Base-by-base conservation (phyloP, 1,284 basidiomycete species). In the Ceratobasidium papillatum region DNA sequence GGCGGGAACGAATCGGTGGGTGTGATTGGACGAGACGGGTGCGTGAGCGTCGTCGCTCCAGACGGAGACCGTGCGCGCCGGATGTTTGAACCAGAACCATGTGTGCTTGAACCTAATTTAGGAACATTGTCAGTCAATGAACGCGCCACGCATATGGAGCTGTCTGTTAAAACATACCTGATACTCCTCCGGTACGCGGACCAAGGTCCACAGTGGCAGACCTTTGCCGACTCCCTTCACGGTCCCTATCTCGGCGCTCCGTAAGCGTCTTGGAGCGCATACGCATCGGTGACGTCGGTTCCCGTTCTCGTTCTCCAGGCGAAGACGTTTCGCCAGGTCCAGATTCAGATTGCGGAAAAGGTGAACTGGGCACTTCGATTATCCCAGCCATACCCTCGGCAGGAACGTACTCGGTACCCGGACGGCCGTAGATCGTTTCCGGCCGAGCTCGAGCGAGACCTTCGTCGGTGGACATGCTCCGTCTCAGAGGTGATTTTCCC, bases 391-490 rank as follows among this genome's bases (percentile, higher is more conserved):
- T 52, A 30, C n/a, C n/a, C 51, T 27, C 27, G 51, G 54, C 30
- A 36, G 25, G 30, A 8, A 32, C 30, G 45, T 47, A 47, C 32
- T 58, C 4, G 30, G 54, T 58, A 19, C 43, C n/a, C 11, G 22
- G 58, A 17, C 8, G 5, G 32, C 32, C 58, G 38, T 61, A 61
- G 30, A 38, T 61, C 9, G 58, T 61, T 38, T 30, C 34, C 3
- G 58, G 58, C 7, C 58, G 34, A 14, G 43, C 25, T n/a, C 43
- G 43, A 22, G 62, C 64, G 12, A 68, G 51, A 1, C 49, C 64
- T 32, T 52, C 64, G 49, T 68, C 64, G 25, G 64, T 54, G 2
- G 64, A 68, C 36, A 54, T 41, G 47, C 64, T 68, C 34, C 64
- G 22, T 12, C 64, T 17, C 5, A 68, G 49, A 2, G 59, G 34